A percentile compares a stretch with the other conserved stretches of the same genome.
phyloP scores from a whole-genome alignment of 164 flowering plant species.

The Liriodendron chinense region DNA sequence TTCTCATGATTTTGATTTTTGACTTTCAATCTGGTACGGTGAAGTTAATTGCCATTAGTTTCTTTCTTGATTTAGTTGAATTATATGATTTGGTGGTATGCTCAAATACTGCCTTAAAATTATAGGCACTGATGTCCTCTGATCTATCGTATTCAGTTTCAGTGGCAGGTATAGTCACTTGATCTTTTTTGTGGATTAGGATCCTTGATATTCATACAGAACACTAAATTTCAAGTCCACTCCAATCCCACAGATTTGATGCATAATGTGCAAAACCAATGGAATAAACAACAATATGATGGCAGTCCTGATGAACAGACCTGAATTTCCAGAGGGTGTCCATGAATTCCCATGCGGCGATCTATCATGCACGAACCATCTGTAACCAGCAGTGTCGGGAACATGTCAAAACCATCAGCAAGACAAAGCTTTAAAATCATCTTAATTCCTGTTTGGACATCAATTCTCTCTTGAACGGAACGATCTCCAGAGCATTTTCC shows the following conservation, averaged over 20 bases:
- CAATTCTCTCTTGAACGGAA: constrained; percentile 69
- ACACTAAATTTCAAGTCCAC: no score
- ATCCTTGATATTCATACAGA: no score
- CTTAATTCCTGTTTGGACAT: constrained; percentile 85
- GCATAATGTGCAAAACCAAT: no score
- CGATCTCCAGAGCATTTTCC: constrained; percentile 76
- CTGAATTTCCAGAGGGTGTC: constrained; percentile 89
- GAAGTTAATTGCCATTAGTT: no score
- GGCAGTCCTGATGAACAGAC: constrained; percentile 18
- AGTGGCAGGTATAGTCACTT: background rate
- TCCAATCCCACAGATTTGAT: no score
- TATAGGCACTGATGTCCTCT: background rate
- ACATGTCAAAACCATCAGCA: constrained; percentile 89
- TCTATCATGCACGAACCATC: constrained; percentile 95
- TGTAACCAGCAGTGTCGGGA: constrained; percentile 75
- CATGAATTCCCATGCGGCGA: constrained; percentile 89
- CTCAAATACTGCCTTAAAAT: background rate
- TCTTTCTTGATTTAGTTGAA: no score
- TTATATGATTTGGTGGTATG: no score
- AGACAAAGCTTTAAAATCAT: constrained; percentile 81
- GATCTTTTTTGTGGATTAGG: no score
- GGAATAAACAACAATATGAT: no score
- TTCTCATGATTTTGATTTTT: no score
- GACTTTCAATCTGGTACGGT: no score
- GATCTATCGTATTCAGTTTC: background rate